Base-by-base conservation (phyloP, 768 basidiomycete genomes). In the Paxillus rubicundulus region DNA sequence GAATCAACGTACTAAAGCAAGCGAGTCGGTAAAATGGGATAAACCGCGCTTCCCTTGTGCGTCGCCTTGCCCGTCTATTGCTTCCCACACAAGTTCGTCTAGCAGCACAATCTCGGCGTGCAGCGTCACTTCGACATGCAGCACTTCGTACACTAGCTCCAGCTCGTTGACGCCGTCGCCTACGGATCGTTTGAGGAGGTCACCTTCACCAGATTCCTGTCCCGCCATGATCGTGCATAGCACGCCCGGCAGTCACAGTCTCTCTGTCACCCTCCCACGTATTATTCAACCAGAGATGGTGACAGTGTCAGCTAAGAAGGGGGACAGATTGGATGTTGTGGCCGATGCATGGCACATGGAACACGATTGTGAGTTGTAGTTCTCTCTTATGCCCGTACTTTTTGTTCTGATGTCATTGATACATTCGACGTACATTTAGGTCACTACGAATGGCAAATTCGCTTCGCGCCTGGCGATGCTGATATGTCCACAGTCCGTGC, bases 331-430 rank as follows among this genome's bases (percentile, higher is more conserved):
- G 48, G 72, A 75, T 50, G 74, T 85, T 14, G 75, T 83, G 20
- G 83, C 82, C 18, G 82, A 84, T 62, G 80, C 80, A 40, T 85
- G 82, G 82, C 77, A 83, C 63, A 73, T 76, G 67, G 82, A 84
- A 62, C 66, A 58, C 45, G 79, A 83, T 54, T 82, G 83, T 84
- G 69, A 73, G 82, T 76, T 76, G 12, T 5, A 21, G 24, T 30
- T 9, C 3, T 27, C 53, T 14, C 17, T 44, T 44, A 36, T 16
- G 30, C 21, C 36, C 47, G 37, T 18, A 43, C 32, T 39, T 47
- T 28, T 30, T 43, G 30, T n/a, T 27, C 43, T 20, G 14, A 34
- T 38, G 1, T 8, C 30, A 10, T 27, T 27, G 40, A 20, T 39
- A 49, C 42, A 52, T 14, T 45, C 56, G 12, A 57, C 27, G 43